Evolutionary conservation across 1,284 basidiomycete species (phyloP), one percentile per base, ranked within the genome.

Genomic region (Marasmius oreades): DNA sequence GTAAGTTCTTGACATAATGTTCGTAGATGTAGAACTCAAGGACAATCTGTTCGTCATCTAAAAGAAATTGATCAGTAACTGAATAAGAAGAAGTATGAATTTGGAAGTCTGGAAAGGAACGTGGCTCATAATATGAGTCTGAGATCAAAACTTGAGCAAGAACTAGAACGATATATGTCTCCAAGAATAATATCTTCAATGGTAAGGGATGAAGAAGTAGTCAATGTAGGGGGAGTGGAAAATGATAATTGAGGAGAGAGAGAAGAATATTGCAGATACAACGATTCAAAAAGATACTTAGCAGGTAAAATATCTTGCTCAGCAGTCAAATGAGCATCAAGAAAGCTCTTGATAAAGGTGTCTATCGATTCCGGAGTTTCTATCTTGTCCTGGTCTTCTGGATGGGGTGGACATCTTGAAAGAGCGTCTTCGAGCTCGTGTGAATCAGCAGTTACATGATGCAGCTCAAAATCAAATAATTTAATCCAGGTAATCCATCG

Each of bases 401-500:
- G 22, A 10, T 61, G 37, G 0, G 8, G 39, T 10, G 53, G 57
- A 4, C 62, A 23, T 22, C 67, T 24, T 3, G 65, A 75, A 0
- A 76, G 61, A 0, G 66, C 72, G 50, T 75, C 73, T 31, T 66
- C 63, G 0, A 56, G 66, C 11, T 60, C 53, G 45, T 69, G 66
- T 3, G 58, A 47, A 3, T 60, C 57, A 0, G 67, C 71, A 1
- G 66, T 66, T 4, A 75, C 63, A 50, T 75, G 73, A 0, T 61
- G 24, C 2, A 69, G 42, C 5, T 65, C 55, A 46, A 73, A 73
- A 53, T 70, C 62, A 51, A 73, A 74, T 0, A 69, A 61, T 7
- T 53, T 51, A 14, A 73, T 61, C 51, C 66, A 72, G 0, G 63
- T 6, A 16, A 75, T 55, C 73, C 73, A 76, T 2, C 71, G 56